Evolutionary conservation across 2,329 filamentous ascomycete genomes (phyloP).

Genomic region (Nectriaceae sp.): DNA sequence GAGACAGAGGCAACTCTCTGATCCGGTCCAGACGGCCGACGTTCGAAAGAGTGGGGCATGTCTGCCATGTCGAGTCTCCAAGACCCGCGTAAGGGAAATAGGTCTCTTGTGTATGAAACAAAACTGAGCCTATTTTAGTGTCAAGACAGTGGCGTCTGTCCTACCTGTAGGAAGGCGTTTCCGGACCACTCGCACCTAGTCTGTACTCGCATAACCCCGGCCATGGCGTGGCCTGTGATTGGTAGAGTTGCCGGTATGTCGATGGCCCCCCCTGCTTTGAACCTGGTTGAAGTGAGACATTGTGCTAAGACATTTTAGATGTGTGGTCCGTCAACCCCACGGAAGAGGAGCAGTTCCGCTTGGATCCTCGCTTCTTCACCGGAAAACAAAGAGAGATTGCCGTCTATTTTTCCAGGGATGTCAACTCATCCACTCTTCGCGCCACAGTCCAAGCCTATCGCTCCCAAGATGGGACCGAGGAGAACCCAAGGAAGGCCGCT

Average conservation of each 20-base stretch:
- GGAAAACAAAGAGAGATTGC: slow-evolving; percentile 39
- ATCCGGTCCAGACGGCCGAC: slow-evolving; percentile 48
- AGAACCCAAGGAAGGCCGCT: slow-evolving; percentile 37
- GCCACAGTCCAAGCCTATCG: slow-evolving; percentile 42
- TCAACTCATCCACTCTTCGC: slow-evolving; percentile 40
- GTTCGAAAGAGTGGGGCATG: slow-evolving; percentile 52
- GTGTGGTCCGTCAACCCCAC: slow-evolving; percentile 38
- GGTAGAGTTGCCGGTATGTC: slow-evolving; percentile 40
- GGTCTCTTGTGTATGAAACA: slow-evolving; percentile 15
- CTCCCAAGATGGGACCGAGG: slow-evolving; percentile 32
- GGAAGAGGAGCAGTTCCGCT: slow-evolving; percentile 36
- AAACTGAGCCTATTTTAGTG: slow-evolving; percentile 37
- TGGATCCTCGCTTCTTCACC: slow-evolving; percentile 38
- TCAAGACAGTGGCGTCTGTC: slow-evolving; percentile 43
- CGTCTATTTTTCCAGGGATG: slow-evolving; percentile 37
- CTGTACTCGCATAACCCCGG: slow-evolving; percentile 41
- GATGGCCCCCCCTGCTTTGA: slow-evolving; percentile 10
- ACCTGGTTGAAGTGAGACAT: slow-evolving; percentile 23
- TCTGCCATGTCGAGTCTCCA: slow-evolving; percentile 49
- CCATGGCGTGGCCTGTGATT: slow-evolving; percentile 40
- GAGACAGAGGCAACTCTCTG: slow-evolving; percentile 38
- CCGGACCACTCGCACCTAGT: slow-evolving; percentile 42
- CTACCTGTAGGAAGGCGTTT: slow-evolving; percentile 43
- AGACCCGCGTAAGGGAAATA: slow-evolving; percentile 46
- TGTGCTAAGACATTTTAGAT: slow-evolving; percentile 33